Conservation (phyloP, 208 protist species). For the Acanthamoeba lenticulata region DNA sequence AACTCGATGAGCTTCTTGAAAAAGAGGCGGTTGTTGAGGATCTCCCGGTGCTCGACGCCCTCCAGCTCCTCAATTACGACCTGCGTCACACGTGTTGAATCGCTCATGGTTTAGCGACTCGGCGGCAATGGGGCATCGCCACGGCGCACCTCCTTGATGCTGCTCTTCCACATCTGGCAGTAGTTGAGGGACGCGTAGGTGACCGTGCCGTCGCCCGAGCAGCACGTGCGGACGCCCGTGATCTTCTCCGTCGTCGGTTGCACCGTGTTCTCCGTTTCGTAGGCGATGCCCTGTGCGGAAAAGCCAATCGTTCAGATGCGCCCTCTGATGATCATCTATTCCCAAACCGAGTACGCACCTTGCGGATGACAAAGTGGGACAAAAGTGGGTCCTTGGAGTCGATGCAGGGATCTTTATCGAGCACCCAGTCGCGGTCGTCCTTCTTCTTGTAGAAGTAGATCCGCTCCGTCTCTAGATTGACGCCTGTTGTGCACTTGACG, state of each 20-base stretch:
- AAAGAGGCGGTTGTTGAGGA: conserved; percentile 40
- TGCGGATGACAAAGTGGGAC: background rate
- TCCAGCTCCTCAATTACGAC: background rate
- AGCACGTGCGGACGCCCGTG: background rate
- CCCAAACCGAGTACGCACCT: background rate
- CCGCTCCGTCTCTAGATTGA: background rate
- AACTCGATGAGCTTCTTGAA: conserved; percentile 8
- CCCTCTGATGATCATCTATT: no score
- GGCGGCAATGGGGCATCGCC: background rate
- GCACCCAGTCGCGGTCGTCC: background rate
- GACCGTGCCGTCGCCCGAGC: background rate
- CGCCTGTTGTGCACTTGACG: no score
- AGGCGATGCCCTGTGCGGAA: background rate
- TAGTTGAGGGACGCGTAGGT: background rate
- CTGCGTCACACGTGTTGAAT: background rate
- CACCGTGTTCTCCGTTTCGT: background rate
- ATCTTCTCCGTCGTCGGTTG: background rate
- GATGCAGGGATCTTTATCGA: background rate
- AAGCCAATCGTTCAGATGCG: background rate
- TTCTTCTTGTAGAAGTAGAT: background rate
- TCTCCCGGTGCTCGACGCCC: conserved; percentile 8
- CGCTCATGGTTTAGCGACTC: background rate
- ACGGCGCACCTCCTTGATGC: background rate
- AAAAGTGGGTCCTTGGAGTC: background rate
- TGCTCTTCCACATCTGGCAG: background rate